These are phyloP conservation scores for Ascochyta pisi DNA, from an alignment of 2,329 filamentous ascomycete genomes.

Conservation along the genomic window DNA sequence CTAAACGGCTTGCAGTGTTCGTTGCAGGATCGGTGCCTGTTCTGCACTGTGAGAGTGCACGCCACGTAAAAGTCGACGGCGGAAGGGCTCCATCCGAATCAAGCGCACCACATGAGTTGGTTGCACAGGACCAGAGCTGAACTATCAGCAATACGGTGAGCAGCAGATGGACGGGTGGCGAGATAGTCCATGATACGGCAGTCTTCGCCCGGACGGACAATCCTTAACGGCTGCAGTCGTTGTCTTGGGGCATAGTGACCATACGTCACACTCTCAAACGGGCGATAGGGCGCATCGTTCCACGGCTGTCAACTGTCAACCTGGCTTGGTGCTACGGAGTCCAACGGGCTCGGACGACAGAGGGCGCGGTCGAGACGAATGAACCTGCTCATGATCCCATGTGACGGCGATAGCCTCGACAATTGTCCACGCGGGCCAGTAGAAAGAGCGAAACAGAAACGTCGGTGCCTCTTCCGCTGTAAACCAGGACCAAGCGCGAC, in stretches of 20 bases:
- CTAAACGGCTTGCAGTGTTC: background rate
- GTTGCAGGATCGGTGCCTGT: background rate
- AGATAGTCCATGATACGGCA: background rate
- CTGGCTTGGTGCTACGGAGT: constrained; percentile 21
- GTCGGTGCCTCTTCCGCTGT: constrained; percentile 18
- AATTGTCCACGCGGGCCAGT: constrained; percentile 11
- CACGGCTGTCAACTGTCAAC: constrained; percentile 32
- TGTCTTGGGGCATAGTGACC: background rate
- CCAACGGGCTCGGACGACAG: constrained; percentile 4
- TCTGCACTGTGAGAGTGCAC: background rate
- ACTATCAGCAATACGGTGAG: background rate
- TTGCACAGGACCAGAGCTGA: constrained; percentile 4
- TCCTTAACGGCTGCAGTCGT: background rate
- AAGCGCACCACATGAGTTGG: background rate
- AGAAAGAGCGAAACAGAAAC: constrained; percentile 14
- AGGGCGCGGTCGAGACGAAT: background rate
- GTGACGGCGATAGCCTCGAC: constrained; percentile 12
- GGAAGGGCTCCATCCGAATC: background rate
- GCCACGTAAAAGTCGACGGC: background rate
- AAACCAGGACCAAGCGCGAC: constrained; percentile 6
- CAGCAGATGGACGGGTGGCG: background rate
- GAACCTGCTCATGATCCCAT: constrained; percentile 1
- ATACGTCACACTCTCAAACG: constrained; percentile 1
- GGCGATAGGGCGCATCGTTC: constrained; percentile 1
- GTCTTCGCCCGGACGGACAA: background rate